Evolutionary conservation across 805 yeast species (phyloP).

Genomic region (Yarrowia sp.): DNA sequence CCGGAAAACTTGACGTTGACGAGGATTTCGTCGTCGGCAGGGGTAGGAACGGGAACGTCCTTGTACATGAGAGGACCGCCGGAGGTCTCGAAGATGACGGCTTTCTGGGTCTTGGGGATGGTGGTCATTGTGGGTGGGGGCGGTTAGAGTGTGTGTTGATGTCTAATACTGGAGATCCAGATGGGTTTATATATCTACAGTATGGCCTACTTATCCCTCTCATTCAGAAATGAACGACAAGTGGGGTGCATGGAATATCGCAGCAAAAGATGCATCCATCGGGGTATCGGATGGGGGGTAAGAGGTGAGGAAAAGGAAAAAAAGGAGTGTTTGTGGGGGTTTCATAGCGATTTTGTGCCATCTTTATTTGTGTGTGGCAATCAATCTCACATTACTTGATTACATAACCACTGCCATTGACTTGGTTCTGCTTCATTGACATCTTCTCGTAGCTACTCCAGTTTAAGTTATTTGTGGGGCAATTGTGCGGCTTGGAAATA

Average conservation of each 20-base stretch:
- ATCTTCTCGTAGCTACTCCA: not conserved
- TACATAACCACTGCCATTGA: too few relatives aligned
- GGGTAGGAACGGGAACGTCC: constrained; percentile 8
- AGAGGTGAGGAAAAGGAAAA: not conserved
- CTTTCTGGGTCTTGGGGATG: constrained; percentile 75
- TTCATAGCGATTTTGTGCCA: too few relatives aligned
- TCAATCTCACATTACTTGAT: too few relatives aligned
- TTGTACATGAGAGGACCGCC: constrained; percentile 29
- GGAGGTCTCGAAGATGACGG: constrained; percentile 68
- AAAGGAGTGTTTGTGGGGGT: too few relatives aligned
- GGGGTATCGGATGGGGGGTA: not conserved
- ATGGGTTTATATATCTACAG: too few relatives aligned
- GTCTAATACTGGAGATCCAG: not conserved
- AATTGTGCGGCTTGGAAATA: too few relatives aligned
- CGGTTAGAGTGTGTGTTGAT: not conserved
- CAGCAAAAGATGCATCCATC: constrained; percentile 2
- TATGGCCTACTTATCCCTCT: too few relatives aligned
- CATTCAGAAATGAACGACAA: not conserved
- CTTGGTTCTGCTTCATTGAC: too few relatives aligned
- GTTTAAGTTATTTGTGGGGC: constrained; percentile 9
- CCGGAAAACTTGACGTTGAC: constrained; percentile 26
- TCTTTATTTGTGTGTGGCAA: too few relatives aligned
- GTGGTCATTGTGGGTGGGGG: constrained; percentile 41
- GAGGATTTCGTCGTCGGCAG: constrained; percentile 28
- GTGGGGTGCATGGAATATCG: constrained; percentile 36